Evolutionary conservation across 1,139 yeast genomes (phyloP).

Genomic region (Blastobotrys capitulatus): DNA sequence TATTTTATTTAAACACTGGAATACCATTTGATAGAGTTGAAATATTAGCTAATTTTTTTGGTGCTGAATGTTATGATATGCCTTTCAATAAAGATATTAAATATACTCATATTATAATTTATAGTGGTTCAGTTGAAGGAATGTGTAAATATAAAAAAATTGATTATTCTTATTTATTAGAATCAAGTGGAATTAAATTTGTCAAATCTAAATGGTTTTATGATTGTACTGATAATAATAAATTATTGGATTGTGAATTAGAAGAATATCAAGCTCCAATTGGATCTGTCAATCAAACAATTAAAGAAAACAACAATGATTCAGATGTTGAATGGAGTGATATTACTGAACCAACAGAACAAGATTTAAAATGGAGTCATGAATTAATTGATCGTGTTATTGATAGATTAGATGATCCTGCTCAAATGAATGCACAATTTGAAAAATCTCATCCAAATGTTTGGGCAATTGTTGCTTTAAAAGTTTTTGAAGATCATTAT

Average conservation of each 20-base stretch:
- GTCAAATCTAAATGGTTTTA: background rate
- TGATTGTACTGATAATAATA: background rate
- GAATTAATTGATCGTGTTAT: too few species aligned
- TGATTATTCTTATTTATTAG: too few species aligned
- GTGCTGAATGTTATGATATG: background rate
- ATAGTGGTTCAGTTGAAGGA: background rate
- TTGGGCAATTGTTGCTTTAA: background rate
- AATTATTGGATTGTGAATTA: background rate
- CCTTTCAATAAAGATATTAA: background rate
- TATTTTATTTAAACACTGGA: background rate
- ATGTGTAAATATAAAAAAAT: background rate
- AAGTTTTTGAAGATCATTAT: background rate
- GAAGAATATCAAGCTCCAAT: too few species aligned
- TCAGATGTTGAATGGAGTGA: too few species aligned
- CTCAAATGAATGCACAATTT: background rate
- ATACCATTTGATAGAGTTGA: too few species aligned
- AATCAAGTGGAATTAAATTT: background rate
- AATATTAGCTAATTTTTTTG: background rate
- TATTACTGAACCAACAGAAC: too few species aligned
- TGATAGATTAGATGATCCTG: background rate
- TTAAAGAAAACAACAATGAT: too few species aligned
- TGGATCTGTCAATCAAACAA: too few species aligned
- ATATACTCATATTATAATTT: background rate
- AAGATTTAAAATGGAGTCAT: too few species aligned
- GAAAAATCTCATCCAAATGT: constrained; percentile 3